Conservation (phyloP, 352 stramenopile genomes). For the Globisporangium canariense region DNA sequence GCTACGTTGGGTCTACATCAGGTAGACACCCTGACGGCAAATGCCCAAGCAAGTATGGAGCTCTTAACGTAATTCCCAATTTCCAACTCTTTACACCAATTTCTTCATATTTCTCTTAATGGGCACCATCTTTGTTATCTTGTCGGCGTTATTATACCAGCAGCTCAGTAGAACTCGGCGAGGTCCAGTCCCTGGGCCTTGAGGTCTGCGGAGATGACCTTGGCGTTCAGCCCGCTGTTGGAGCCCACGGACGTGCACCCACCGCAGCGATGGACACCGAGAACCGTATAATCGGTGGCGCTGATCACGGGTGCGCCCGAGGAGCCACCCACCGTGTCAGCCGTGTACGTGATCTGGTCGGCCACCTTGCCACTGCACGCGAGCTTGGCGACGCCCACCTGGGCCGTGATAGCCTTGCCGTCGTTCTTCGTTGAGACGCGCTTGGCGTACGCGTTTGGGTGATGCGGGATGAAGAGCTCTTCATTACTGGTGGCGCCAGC, state of each 20-base stretch:
- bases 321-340: conserved; percentile 19
- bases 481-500: conserved; percentile 13
- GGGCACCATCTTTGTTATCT: too few relatives aligned
- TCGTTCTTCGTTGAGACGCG: conserved; percentile 13
- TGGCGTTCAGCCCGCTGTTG: conserved; percentile 20
- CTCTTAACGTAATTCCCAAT: too few relatives aligned
- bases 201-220: conserved; percentile 13
- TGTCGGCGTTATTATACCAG: too few relatives aligned
- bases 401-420: conserved; percentile 13
- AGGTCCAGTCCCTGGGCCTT: conserved; percentile 16
- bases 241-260: conserved; percentile 13
- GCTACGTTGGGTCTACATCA: too few relatives aligned
- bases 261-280: conserved; percentile 17
- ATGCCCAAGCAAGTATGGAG: too few relatives aligned
- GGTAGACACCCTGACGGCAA: too few relatives aligned
- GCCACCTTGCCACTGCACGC: conserved; percentile 12
- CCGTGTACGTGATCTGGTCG: conserved; percentile 25
- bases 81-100: too few relatives aligned
- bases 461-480: conserved; percentile 26
- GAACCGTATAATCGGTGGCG: conserved; percentile 6
- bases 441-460: conserved; percentile 23
- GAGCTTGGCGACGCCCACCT: conserved; percentile 5
- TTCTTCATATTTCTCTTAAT: too few relatives aligned
- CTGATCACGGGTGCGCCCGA: conserved; percentile 26
- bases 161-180: conserved; percentile 16